phyloP scores from a whole-genome alignment of 2,329 filamentous ascomycete species.

The Ceratocystis albifundus region DNA sequence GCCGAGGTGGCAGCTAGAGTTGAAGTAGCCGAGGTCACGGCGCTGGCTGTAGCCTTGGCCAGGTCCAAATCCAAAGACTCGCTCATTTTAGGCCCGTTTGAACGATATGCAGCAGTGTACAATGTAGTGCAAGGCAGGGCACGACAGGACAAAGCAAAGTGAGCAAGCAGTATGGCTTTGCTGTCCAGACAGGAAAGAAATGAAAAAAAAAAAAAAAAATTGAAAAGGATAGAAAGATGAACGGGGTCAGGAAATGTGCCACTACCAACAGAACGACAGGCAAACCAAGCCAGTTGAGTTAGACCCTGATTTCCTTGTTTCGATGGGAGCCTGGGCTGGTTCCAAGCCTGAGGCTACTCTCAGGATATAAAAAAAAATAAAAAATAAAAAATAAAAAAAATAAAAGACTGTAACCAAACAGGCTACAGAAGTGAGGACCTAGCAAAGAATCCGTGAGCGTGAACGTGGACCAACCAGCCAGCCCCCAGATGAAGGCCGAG shows the following conservation, averaged over 20 bases:
- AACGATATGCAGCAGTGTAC: not conserved
- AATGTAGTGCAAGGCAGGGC: not conserved
- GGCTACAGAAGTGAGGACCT: slow-evolving; percentile 8
- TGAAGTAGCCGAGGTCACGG: not conserved
- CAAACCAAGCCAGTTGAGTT: not conserved
- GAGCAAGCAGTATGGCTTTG: not conserved
- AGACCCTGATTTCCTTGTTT: not conserved
- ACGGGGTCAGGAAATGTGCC: not conserved
- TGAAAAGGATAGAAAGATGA: not conserved
- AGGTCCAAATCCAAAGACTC: not conserved
- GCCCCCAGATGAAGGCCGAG: slow-evolving; percentile 3
- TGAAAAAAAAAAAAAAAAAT: not conserved
- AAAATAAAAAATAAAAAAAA: no score
- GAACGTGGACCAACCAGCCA: not conserved
- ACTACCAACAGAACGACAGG: not conserved
- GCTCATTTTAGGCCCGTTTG: not conserved
- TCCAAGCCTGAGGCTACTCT: not conserved
- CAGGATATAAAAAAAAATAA: not conserved
- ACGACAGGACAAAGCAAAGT: not conserved
- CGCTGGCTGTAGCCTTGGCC: not conserved
- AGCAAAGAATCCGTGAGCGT: not conserved
- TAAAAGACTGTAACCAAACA: slow-evolving; percentile 2
- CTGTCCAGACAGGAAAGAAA: not conserved
- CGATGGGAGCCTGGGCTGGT: not conserved
- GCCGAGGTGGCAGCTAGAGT: not conserved